phyloP scores from a whole-genome alignment of 805 yeast species.

The Kodamaea kaohsiungensis region DNA sequence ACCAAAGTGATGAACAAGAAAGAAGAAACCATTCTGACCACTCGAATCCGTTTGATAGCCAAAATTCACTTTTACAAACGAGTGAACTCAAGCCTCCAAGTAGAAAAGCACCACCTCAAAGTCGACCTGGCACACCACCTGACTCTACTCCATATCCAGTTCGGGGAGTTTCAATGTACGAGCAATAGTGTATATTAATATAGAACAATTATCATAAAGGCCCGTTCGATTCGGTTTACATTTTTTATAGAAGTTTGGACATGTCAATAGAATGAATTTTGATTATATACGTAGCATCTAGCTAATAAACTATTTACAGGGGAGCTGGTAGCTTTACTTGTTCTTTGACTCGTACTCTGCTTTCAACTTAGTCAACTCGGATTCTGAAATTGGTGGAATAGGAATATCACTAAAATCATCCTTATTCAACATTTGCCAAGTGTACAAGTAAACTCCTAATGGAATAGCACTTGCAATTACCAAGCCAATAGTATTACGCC shows the following conservation, averaged over 20 bases:
- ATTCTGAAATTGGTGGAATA: conserved; percentile 85
- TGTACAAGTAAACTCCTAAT: conserved; percentile 61
- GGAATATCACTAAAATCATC: conserved; percentile 93
- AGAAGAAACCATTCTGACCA: neutral
- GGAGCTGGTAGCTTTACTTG: neutral
- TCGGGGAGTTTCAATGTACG: conserved; percentile 30
- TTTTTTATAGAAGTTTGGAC: neutral
- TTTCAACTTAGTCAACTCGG: conserved; percentile 69
- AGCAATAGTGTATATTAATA: conserved; percentile 4
- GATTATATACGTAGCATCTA: neutral
- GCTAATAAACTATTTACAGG: conserved; percentile 4
- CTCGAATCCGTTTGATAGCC: neutral
- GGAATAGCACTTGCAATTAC: conserved; percentile 62
- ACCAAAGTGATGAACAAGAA: neutral
- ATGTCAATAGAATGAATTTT: neutral
- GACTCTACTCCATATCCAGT: conserved; percentile 31
- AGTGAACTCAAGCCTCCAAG: neutral
- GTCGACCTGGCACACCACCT: neutral
- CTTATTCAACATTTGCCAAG: conserved; percentile 63
- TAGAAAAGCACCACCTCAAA: neutral
- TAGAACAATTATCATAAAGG: too few species aligned
- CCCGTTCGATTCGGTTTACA: neutral
- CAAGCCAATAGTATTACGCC: conserved; percentile 69
- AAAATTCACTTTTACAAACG: neutral
- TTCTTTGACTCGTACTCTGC: conserved; percentile 60